Conservation (phyloP, 2,329 filamentous ascomycete species). For the Phialophora tarda region DNA sequence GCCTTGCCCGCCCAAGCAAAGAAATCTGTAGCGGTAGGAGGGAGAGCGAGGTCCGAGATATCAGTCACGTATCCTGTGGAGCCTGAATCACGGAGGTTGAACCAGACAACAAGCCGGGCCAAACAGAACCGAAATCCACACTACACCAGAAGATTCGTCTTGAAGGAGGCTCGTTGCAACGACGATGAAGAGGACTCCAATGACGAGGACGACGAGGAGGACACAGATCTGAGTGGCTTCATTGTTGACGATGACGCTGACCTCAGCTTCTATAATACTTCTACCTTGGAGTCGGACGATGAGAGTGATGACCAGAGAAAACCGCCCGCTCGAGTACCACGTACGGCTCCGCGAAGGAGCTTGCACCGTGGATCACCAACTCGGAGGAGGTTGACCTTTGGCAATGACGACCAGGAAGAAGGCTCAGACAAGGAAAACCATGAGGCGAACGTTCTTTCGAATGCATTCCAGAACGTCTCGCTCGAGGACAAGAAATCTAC, state of each 20-base stretch:
- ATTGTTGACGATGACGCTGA: slow-evolving; percentile 41
- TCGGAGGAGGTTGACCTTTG: slow-evolving; percentile 20
- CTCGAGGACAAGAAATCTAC: slow-evolving; percentile 41
- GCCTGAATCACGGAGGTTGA: slow-evolving; percentile 15
- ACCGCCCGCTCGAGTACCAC: neutral
- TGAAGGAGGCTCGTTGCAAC: slow-evolving; percentile 38
- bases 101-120: neutral
- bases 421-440: slow-evolving; percentile 38
- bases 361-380: slow-evolving; percentile 28
- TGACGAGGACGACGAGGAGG: slow-evolving; percentile 40
- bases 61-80: slow-evolving; percentile 35
- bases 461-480: slow-evolving; percentile 48
- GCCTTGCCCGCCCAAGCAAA: neutral
- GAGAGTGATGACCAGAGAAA: slow-evolving; percentile 14
- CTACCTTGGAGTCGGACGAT: slow-evolving; percentile 26
- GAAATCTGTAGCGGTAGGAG: no score
- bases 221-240: slow-evolving; percentile 41
- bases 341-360: slow-evolving; percentile 25
- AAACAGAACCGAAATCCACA: slow-evolving; percentile 15
- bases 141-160: slow-evolving; percentile 34
- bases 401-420: slow-evolving; percentile 29
- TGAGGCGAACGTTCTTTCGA: slow-evolving; percentile 17
- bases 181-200: slow-evolving; percentile 38
- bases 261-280: slow-evolving; percentile 37
- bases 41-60: neutral